These are phyloP conservation scores for Bauhinia variegata DNA, from an alignment of 306 rosid genomes.

Conservation along the genomic window DNA sequence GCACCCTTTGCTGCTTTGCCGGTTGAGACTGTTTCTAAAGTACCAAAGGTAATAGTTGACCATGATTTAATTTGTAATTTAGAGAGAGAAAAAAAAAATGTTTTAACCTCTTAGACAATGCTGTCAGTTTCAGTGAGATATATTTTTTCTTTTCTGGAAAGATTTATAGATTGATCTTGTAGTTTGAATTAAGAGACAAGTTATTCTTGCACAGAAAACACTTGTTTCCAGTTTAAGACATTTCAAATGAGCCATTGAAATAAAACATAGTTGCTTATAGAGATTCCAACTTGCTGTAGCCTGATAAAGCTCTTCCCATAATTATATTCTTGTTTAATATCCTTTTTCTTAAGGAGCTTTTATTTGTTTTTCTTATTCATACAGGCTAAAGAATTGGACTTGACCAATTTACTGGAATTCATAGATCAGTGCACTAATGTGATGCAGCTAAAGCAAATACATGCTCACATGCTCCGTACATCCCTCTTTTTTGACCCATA, in stretches of 20 bases:
- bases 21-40: conserved; percentile 3
- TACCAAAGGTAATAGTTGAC: conserved; percentile 9
- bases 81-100: too few relatives aligned
- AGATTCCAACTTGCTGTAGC: too few relatives aligned
- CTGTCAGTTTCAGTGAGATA: conserved; percentile 18
- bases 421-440: conserved; percentile 46
- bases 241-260: background rate
- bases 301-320: background rate
- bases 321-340: conserved; percentile 6
- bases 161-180: background rate
- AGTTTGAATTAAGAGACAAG: background rate
- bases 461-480: conserved; percentile 62
- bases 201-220: background rate
- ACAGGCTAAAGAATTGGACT: conserved; percentile 18
- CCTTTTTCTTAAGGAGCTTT: background rate
- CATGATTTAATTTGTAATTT: background rate
- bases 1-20: background rate
- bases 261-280: too few relatives aligned
- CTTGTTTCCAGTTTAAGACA: conserved; percentile 5
- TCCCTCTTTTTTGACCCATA: conserved; percentile 52
- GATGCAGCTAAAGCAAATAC: conserved; percentile 58
- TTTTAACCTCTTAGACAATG: background rate
- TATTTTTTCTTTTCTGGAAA: conserved; percentile 8
- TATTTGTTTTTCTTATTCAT: conserved; percentile 1
- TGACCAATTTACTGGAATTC: conserved; percentile 9